Conservation (phyloP, 257 asterid species). For the Cruciata laevipes region DNA sequence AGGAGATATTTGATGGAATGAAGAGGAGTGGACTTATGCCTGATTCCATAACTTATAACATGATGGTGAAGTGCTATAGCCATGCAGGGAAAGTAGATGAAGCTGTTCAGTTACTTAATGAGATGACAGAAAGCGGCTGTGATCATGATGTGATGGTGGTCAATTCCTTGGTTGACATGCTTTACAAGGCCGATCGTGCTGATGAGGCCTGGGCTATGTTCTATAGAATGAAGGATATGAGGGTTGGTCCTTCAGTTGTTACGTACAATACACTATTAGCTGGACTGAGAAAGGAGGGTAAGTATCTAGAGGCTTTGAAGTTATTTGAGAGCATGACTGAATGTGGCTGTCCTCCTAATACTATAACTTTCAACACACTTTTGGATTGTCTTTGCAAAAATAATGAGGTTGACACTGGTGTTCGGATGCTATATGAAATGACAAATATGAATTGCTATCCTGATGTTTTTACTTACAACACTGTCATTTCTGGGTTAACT, state of each 20-base stretch:
- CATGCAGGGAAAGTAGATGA: conserved; percentile 67
- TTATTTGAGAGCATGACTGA: conserved; percentile 63
- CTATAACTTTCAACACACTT: conserved; percentile 76
- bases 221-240: conserved; percentile 63
- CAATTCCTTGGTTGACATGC: conserved; percentile 80
- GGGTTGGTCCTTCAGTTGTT: conserved; percentile 78
- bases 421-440: conserved; percentile 64
- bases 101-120: conserved; percentile 57
- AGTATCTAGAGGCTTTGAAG: conserved; percentile 52
- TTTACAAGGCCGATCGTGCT: conserved; percentile 72
- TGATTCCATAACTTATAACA: conserved; percentile 83
- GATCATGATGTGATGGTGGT: conserved; percentile 66
- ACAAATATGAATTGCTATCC: conserved; percentile 58
- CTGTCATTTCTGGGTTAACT: conserved; percentile 64
- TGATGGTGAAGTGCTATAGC: conserved; percentile 92
- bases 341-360: conserved; percentile 68
- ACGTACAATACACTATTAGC: conserved; percentile 89
- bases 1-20: conserved; percentile 59
- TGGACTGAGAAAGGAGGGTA: conserved; percentile 84
- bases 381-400: conserved; percentile 84
- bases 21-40: conserved; percentile 66
- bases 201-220: conserved; percentile 81
- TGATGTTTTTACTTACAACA: conserved; percentile 78
- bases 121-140: conserved; percentile 67
- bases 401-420: conserved; percentile 60